A percentile compares a stretch with the other conserved stretches of the same genome.
phyloP scores from a whole-genome alignment of 345 rosid species.

The Syzygium aromaticum region DNA sequence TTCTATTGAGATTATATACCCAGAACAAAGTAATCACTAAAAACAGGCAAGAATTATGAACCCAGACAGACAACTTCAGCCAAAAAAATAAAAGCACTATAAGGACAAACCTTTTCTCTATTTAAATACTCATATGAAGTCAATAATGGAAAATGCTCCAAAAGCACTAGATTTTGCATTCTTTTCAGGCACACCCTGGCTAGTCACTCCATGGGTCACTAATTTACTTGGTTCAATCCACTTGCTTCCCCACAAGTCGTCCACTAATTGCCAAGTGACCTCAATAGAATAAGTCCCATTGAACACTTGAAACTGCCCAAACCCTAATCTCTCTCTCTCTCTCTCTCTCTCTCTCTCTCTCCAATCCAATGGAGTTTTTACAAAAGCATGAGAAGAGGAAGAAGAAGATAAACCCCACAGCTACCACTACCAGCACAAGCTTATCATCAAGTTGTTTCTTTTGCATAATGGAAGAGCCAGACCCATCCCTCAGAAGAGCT shows the following conservation, averaged over 20 bases:
- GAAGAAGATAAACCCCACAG: not conserved
- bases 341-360: not conserved
- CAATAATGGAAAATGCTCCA: not conserved
- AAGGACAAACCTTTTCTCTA: not conserved
- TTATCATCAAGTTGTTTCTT: constrained; percentile 43
- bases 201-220: not conserved
- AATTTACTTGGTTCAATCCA: not conserved
- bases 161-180: not conserved
- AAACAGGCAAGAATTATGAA: not conserved
- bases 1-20: not conserved
- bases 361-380: not conserved
- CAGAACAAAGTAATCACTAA: not conserved
- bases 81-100: not conserved
- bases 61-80: not conserved
- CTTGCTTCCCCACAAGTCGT: not conserved
- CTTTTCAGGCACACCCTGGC: not conserved
- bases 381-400: not conserved
- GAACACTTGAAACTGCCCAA: not conserved
- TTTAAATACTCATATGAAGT: not conserved
- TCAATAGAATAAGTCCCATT: not conserved
- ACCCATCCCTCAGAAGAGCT: constrained; percentile 42
- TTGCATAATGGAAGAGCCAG: constrained; percentile 54
- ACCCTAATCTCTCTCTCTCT: not conserved
- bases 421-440: not conserved
- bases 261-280: not conserved